Percentiles rank a stretch among this genome's conserved stretches.
phyloP scores from a whole-genome alignment of 495 filamentous ascomycete genomes.

The Bacidia rubella region DNA sequence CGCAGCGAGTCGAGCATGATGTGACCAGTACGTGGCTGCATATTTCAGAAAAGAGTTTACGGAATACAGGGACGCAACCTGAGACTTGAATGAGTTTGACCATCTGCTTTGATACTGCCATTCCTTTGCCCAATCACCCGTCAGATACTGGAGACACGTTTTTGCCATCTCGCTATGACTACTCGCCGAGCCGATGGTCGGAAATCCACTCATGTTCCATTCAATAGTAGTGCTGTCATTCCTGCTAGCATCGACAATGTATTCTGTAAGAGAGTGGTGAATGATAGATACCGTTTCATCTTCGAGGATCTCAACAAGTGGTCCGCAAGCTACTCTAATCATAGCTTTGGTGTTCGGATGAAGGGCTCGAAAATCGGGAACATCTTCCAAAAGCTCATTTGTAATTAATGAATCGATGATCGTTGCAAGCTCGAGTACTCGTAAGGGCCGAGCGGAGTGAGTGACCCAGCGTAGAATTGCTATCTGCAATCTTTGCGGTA shows the following conservation, averaged over 20 bases:
- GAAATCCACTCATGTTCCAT: conserved; percentile 12
- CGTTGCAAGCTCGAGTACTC: conserved; percentile 34
- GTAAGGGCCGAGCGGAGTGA: conserved; percentile 35
- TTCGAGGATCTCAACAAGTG: conserved; percentile 34
- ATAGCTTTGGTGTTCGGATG: conserved; percentile 19
- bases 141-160: conserved; percentile 12
- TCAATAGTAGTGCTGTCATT: neutral
- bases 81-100: neutral
- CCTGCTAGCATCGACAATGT: conserved; percentile 22
- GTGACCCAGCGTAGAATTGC: conserved; percentile 35
- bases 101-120: neutral
- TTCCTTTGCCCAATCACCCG: neutral
- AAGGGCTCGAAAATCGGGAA: neutral
- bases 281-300: conserved; percentile 37
- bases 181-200: conserved; percentile 18
- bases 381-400: neutral
- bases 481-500: conserved; percentile 28
- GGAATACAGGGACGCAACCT: neutral
- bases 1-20: conserved; percentile 13
- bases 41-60: conserved; percentile 23
- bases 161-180: conserved; percentile 21
- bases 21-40: conserved; percentile 18
- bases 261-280: conserved; percentile 44
- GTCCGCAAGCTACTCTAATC: conserved; percentile 29
- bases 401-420: neutral